Evolutionary conservation across 2,329 filamentous ascomycete genomes (phyloP).

Genomic region (Arachnomyces sp.): DNA sequence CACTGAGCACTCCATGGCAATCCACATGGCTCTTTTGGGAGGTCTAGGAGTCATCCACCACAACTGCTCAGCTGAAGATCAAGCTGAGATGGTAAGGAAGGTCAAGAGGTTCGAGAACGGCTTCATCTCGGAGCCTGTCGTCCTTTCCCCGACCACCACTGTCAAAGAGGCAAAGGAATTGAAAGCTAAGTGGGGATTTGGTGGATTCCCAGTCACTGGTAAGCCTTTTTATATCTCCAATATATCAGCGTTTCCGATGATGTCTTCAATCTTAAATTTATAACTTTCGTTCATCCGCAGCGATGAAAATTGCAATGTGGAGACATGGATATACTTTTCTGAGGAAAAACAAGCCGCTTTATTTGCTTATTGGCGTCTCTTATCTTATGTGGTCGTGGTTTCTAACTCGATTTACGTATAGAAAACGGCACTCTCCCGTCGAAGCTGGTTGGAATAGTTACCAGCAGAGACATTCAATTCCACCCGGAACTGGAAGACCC

Average conservation of each 20-base stretch:
- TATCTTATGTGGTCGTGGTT: neutral
- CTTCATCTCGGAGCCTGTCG: constrained; percentile 92
- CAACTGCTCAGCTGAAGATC: constrained; percentile 95
- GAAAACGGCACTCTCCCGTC: constrained; percentile 88
- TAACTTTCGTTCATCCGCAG: constrained; percentile 99
- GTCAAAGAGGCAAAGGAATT: constrained; percentile 84
- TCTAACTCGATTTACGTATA: constrained; percentile 34
- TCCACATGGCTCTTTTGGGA: constrained; percentile 61
- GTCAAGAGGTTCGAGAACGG: constrained; percentile 99
- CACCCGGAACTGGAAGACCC: constrained; percentile 64
- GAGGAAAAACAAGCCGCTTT: constrained; percentile 23
- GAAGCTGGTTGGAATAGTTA: constrained; percentile 94
- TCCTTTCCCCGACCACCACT: constrained; percentile 78
- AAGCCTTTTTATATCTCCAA: constrained; percentile 38
- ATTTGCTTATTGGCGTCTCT: no score
- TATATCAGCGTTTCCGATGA: constrained; percentile 50
- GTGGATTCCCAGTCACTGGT: constrained; percentile 98
- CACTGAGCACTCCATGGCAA: constrained; percentile 98
- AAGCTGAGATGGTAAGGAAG: constrained; percentile 98
- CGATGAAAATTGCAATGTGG: constrained; percentile 79
- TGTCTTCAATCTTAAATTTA: constrained; percentile 55
- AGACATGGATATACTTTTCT: constrained; percentile 48
- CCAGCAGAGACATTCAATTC: constrained; percentile 96
- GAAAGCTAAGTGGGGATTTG: constrained; percentile 98
- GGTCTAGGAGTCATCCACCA: constrained; percentile 83